These are phyloP conservation scores for Quercus suber DNA, from an alignment of 306 rosid genomes.

Conservation along the genomic window DNA sequence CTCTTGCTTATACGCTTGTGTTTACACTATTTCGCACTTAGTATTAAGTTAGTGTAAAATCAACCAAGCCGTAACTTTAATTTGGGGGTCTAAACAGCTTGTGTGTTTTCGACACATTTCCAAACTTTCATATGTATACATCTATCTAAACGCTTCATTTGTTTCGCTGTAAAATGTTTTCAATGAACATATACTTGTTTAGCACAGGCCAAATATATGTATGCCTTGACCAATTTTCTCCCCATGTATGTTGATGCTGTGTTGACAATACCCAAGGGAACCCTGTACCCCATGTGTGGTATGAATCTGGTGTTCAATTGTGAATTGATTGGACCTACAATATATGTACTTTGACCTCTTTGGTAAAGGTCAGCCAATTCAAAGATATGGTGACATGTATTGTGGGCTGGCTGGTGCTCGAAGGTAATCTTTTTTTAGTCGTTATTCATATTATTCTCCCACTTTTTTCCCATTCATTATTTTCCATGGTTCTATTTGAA, in stretches of 20 bases:
- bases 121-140: too few relatives aligned
- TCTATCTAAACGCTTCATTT: too few relatives aligned
- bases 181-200: not conserved
- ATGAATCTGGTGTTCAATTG: slow-evolving; percentile 84
- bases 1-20: too few relatives aligned
- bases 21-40: too few relatives aligned
- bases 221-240: not conserved
- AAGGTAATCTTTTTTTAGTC: slow-evolving; percentile 43
- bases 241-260: slow-evolving; percentile 82
- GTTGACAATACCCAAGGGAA: slow-evolving; percentile 72
- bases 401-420: slow-evolving; percentile 93
- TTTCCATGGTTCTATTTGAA: not conserved
- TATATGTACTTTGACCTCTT: slow-evolving; percentile 81
- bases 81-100: too few relatives aligned
- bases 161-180: too few relatives aligned
- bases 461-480: not conserved
- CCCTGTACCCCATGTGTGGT: slow-evolving; percentile 86
- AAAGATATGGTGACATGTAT: slow-evolving; percentile 89
- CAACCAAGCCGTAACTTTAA: too few relatives aligned
- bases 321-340: slow-evolving; percentile 81
- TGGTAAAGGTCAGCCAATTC: slow-evolving; percentile 94
- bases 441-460: not conserved
- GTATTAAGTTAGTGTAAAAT: too few relatives aligned
- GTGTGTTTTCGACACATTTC: too few relatives aligned
- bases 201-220: not conserved